Evolutionary conservation across 164 flowering plant species (phyloP).

Genomic region (Taxillus chinensis): DNA sequence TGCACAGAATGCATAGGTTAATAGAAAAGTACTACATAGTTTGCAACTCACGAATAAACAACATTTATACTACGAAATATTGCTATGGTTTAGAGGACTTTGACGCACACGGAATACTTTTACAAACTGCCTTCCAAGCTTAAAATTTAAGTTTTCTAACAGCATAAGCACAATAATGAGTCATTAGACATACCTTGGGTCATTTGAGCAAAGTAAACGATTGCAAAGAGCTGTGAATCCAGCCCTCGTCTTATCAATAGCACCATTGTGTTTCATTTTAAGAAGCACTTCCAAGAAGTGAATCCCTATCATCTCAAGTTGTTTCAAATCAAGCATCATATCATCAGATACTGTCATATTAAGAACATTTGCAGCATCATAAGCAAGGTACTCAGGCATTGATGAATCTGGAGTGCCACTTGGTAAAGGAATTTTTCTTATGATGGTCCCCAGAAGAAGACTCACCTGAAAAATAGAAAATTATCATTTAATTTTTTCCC

Average conservation of each 20-base stretch:
- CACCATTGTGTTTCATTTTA: slow-evolving; percentile 99
- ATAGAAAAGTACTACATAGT: too few species aligned
- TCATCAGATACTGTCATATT: slow-evolving; percentile 10
- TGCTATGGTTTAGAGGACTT: too few species aligned
- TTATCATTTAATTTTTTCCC: neutral
- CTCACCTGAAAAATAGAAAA: slow-evolving; percentile 59
- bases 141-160: too few species aligned
- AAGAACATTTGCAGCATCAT: slow-evolving; percentile 17
- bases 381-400: slow-evolving; percentile 8
- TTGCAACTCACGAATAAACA: too few species aligned
- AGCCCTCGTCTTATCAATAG: slow-evolving; percentile 97
- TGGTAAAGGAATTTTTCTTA: slow-evolving; percentile 84
- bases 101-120: too few species aligned
- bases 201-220: slow-evolving; percentile 92
- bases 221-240: slow-evolving; percentile 99
- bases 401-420: slow-evolving; percentile 21
- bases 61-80: too few species aligned
- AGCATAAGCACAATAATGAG: too few species aligned
- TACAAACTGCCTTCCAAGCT: too few species aligned
- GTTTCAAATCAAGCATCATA: slow-evolving; percentile 63
- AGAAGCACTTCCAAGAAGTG: slow-evolving; percentile 91
- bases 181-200: slow-evolving; percentile 52
- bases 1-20: too few species aligned
- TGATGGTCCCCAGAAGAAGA: slow-evolving; percentile 89
- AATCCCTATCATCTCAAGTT: slow-evolving; percentile 77